Evolutionary conservation across 768 basidiomycete species (phyloP), one percentile per base, ranked within the genome.

Genomic region (Suillus hirtellus): DNA sequence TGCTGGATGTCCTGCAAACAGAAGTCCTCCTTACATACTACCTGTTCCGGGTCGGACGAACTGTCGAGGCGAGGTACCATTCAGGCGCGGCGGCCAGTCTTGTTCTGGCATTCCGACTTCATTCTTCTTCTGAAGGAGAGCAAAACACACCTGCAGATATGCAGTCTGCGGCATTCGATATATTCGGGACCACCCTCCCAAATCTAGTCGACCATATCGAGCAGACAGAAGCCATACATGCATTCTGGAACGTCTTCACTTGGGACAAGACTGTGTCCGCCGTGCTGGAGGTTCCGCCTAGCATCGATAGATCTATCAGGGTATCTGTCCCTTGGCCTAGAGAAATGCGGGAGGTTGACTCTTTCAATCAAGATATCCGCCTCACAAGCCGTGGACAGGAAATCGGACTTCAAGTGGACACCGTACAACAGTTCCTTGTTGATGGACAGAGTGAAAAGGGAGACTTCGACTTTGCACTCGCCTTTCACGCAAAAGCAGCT

Each of bases 11-110:
- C 17, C 68, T 89, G 10, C 88, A 89, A 64, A 81, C 85, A 0
- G 82, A 89, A 64, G 75, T 90, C 4, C 79, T 92, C n/a, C 77
- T 92, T 34, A 77, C 86, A 1, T 82, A 85, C 67, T 90, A 87
- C 71, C 85, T 90, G 69, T 83, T 87, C 69, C 82, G 84, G 55
- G 81, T 76, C 21, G 87, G 86, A 61, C 79, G 84, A 38, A 73
- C 83, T 42, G 76, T 89, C 2, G 86, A 88, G 65, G 90, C 88
- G 8, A 85, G 85, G 69, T 81, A 82, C 62, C 84, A 83, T 64
- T 78, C 82, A 27, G 81, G 81, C 54, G 75, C 82, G 12, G 77
- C 85, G 59, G 75, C 82, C 65, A 72, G 74, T 2, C 71, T 89
- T 14, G 82, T 78, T 4, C 71, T 83, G 21, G 78, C 81, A 50